Percentiles rank a stretch among this genome's conserved stretches.
Evolutionary conservation across 2,329 filamentous ascomycete genomes (phyloP).

Genomic region (Metarhizium rileyi): DNA sequence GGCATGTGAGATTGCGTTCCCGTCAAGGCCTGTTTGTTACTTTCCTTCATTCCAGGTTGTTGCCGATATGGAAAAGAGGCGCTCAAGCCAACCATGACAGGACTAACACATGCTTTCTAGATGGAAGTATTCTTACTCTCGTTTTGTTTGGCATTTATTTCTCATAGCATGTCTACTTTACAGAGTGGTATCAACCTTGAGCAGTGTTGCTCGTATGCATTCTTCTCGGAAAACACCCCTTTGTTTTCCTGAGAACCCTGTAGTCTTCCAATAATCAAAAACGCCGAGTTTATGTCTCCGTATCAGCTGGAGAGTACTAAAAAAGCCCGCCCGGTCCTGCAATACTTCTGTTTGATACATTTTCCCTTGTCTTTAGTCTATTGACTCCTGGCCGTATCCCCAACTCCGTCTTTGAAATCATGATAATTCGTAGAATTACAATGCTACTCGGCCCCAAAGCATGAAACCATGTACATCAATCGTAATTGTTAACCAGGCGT

Average conservation of each 20-base stretch:
- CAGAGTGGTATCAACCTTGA: slow-evolving; percentile 2
- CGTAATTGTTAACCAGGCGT: not conserved
- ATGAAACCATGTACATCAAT: too few relatives aligned
- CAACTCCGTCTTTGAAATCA: slow-evolving; percentile 7
- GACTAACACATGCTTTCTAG: not conserved
- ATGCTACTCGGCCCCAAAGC: not conserved
- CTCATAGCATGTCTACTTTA: not conserved
- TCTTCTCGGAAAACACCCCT: not conserved
- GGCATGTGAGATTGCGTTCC: not conserved
- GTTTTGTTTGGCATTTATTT: slow-evolving; percentile 4
- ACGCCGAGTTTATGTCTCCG: not conserved
- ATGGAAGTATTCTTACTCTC: not conserved
- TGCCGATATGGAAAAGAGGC: not conserved
- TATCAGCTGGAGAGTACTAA: not conserved
- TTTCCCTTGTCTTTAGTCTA: slow-evolving; percentile 6
- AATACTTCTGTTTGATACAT: not conserved
- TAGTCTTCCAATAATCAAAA: not conserved
- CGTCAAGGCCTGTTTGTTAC: not conserved
- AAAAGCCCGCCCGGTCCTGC: not conserved
- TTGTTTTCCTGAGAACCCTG: not conserved
- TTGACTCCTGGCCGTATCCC: not conserved
- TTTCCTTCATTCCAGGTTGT: not conserved
- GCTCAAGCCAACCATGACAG: not conserved
- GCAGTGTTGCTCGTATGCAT: slow-evolving; percentile 4
- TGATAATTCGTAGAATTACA: slow-evolving; percentile 1